Conservation (phyloP, 805 yeast genomes). For the Sugiyamaella chiloensis region DNA sequence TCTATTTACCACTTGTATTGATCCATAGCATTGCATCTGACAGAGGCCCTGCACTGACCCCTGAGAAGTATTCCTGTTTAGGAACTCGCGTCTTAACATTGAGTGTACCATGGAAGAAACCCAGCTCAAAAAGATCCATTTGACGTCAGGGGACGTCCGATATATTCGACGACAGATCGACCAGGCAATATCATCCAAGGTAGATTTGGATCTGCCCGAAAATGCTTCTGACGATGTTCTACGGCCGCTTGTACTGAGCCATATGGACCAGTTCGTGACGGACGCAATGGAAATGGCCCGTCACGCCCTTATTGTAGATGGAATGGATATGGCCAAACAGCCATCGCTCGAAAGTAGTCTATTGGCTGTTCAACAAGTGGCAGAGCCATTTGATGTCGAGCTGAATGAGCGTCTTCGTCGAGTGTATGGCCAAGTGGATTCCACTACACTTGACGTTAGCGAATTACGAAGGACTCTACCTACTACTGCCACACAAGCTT, state of each 20-base stretch:
- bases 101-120: constrained; percentile 8
- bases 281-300: constrained; percentile 57
- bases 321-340: constrained; percentile 38
- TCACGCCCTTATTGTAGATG: constrained; percentile 57
- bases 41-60: too few relatives aligned
- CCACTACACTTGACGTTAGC: constrained; percentile 55
- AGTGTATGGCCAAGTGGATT: constrained; percentile 58
- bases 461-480: constrained; percentile 43
- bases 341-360: constrained; percentile 24
- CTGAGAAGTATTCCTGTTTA: constrained; percentile 1
- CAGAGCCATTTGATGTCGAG: constrained; percentile 69
- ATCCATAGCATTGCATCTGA: too few relatives aligned
- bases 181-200: constrained; percentile 41
- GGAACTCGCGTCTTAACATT: constrained; percentile 6
- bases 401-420: constrained; percentile 58
- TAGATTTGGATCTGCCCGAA: constrained; percentile 48
- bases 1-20: too few relatives aligned
- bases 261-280: constrained; percentile 38
- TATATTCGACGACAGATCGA: constrained; percentile 46
- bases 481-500: constrained; percentile 32
- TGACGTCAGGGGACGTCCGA: constrained; percentile 52
- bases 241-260: constrained; percentile 41
- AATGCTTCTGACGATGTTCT: constrained; percentile 43
- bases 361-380: constrained; percentile 33
- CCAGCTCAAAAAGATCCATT: constrained; percentile 35